Percentiles rank a stretch among this genome's conserved stretches.
phyloP scores from a whole-genome alignment of 2,329 filamentous ascomycete species.

The Chrysoporthe austroafricana region DNA sequence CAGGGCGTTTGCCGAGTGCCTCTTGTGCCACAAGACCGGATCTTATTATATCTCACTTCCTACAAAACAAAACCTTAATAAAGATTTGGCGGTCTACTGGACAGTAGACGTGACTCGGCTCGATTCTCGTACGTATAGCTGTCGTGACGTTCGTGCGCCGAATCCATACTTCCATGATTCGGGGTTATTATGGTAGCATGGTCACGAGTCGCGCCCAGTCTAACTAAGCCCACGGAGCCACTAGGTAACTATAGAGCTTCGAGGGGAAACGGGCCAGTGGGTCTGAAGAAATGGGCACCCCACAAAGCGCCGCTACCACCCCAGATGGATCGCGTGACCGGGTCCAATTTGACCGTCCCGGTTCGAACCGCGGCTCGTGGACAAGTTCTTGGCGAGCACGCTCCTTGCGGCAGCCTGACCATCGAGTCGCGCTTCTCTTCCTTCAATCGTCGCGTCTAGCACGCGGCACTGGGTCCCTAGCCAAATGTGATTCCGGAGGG shows the following conservation, averaged over 20 bases:
- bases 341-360: not conserved
- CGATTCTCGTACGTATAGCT: not conserved
- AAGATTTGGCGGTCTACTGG: not conserved
- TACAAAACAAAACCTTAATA: not conserved
- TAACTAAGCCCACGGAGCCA: not conserved
- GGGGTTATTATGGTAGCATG: not conserved
- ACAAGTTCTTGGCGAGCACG: not conserved
- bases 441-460: not conserved
- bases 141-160: not conserved
- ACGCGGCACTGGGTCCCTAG: conserved; percentile 1
- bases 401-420: not conserved
- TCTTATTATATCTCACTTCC: not conserved
- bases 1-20: not conserved
- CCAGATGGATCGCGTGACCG: not conserved
- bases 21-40: not conserved
- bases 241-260: not conserved
- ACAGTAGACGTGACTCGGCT: not conserved
- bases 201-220: conserved; percentile 8
- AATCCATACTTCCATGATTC: not conserved
- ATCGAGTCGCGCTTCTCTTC: conserved; percentile 7
- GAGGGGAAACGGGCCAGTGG: not conserved
- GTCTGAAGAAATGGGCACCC: not conserved
- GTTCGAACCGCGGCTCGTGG: not conserved
- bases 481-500: not conserved
- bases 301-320: not conserved